Conservation (phyloP, 2,329 filamentous ascomycete genomes). For the Fusarium sp. region DNA sequence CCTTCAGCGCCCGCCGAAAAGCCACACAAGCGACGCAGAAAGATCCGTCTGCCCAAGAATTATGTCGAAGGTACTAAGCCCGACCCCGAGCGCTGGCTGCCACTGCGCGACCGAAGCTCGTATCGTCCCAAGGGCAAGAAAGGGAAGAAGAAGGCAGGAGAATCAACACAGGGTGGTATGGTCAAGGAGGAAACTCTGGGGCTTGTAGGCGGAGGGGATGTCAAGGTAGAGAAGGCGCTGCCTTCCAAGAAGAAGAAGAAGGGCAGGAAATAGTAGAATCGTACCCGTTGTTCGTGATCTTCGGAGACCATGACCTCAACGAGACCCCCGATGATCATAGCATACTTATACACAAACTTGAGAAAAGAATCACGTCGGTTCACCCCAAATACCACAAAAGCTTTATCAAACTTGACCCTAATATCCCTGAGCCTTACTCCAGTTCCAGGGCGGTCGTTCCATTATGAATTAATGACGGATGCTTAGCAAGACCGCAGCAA, state of each 20-base stretch:
- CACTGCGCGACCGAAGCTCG: slow-evolving; percentile 84
- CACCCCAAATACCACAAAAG: not conserved
- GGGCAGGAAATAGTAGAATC: slow-evolving; percentile 59
- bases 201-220: slow-evolving; percentile 69
- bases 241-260: slow-evolving; percentile 61
- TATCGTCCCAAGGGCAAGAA: slow-evolving; percentile 94
- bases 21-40: slow-evolving; percentile 64
- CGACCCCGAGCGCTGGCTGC: slow-evolving; percentile 93
- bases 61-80: slow-evolving; percentile 80
- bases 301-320: not conserved
- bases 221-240: slow-evolving; percentile 69
- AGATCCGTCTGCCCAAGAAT: slow-evolving; percentile 73
- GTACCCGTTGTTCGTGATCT: not conserved
- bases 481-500: no score
- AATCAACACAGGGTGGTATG: slow-evolving; percentile 85
- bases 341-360: not conserved
- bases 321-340: not conserved
- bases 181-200: slow-evolving; percentile 76
- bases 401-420: no score
- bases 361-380: not conserved
- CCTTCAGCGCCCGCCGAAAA: slow-evolving; percentile 51
- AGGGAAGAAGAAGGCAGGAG: slow-evolving; percentile 81
- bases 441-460: no score
- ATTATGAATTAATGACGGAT: no score
- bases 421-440: no score